Base-by-base conservation (phyloP, 306 rosid genomes). In the Rosa multiflora region DNA sequence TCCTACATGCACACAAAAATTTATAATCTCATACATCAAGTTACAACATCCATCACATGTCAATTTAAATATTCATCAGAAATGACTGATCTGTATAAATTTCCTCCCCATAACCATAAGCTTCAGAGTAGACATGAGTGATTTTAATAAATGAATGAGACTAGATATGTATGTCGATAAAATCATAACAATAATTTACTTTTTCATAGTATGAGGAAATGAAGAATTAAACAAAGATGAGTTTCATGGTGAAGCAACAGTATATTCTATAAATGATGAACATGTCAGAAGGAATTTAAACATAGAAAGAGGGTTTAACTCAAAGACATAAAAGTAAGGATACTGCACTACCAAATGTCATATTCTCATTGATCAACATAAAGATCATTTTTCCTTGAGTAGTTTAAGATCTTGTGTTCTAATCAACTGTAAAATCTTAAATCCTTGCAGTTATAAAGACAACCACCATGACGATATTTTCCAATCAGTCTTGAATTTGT, bases 1-100 rank as follows among this genome's bases (percentile, higher is more conserved):
- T 95, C 99, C 99, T 95, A 90, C 88, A 86, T 75, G 86, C 29
- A 80, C 76, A 78, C 74, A 74, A 62, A 76, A 74, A 69, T 14
- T 40, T 52, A 62, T n/a, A 14, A 37, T 76, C 44, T 32, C 39
- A 73, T 13, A 79, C 67, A 10, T 20, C 26, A 61, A 61, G 67
- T 61, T 10, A 61, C 15, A 23, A 23, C 13, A 21, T 59, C 35
- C 66, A 59, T 59, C 35, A 59, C 14, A 59, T 59, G 59, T 53
- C 59, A 18, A 53, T 5, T 17, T 17, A 53, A 14, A 17, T 1
- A 53, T 17, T 52, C 58, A 52, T 15, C n/a, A 6, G 21, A 18
- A 53, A 53, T 53, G 21, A 18, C 59, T 53, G 59, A 18, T 18
- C 21, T 53, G 59, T 18, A 17, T 53, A 53, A 53, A 53, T 5